A percentile compares a stretch with the other conserved stretches of the same genome.
Conservation (phyloP, 2,329 filamentous ascomycete genomes). For the Colletotrichum nymphaeae region DNA sequence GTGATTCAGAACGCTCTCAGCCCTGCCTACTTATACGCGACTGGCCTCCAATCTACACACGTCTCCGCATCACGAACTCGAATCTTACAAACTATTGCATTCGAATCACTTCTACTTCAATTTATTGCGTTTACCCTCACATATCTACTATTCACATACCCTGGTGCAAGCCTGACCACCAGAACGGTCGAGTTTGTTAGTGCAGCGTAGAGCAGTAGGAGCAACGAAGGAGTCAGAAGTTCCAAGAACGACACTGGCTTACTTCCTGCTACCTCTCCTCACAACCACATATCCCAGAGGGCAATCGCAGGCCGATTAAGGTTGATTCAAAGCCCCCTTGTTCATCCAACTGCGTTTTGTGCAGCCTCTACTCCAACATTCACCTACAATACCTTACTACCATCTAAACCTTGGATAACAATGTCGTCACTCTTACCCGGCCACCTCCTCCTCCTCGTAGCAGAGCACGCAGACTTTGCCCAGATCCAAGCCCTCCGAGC, state of each 20-base stretch:
- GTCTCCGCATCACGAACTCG: background rate
- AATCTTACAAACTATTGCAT: background rate
- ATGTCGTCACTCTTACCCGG: conserved; percentile 28
- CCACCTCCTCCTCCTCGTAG: conserved; percentile 28
- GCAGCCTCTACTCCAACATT: background rate
- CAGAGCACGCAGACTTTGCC: conserved; percentile 22
- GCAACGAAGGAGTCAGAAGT: background rate
- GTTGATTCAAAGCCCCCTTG: background rate
- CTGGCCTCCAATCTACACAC: background rate
- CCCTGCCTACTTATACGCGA: background rate
- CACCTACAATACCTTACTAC: background rate
- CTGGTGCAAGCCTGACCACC: background rate
- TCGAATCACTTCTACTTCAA: background rate
- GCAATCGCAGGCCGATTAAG: background rate
- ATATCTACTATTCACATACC: background rate
- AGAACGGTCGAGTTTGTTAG: background rate
- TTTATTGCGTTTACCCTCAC: background rate
- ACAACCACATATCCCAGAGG: background rate
- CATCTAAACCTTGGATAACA: conserved; percentile 13
- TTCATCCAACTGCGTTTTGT: background rate
- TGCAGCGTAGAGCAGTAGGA: background rate
- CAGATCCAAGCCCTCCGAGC: conserved; percentile 28
- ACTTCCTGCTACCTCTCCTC: background rate
- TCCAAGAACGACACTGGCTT: background rate
- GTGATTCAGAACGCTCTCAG: background rate